Base-by-base conservation (phyloP, 2,329 filamentous ascomycete genomes). In the Arthrobotrys pseudoclavata region DNA sequence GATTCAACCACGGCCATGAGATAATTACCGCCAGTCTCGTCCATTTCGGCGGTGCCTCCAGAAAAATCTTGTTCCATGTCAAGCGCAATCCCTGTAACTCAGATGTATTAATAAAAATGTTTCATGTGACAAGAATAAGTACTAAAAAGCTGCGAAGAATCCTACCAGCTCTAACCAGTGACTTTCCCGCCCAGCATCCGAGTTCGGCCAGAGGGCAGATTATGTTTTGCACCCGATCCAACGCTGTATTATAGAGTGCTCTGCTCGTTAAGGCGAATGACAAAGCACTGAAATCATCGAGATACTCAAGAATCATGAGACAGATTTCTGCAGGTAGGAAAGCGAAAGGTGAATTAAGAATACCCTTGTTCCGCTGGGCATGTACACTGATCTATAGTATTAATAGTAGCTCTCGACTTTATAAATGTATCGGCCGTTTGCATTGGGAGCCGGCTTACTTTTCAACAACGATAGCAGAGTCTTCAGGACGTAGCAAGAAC, bases 171-270 rank as follows among this genome's bases (percentile, higher is more conserved):
- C 62, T 67, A 24, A 67, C 52, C 24, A 74, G 7, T 2, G 50
- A 20, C 45, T 61, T 74, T 10, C 69, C 69, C 4, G 69, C 61
- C 69, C 69, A 74, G 29, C 61, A 67, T 40, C 69, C 69, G 20
- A 74, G 40, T 4, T 74, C 69, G n/a, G 50, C 26, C 7, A 74
- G 20, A 6, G 69, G 69, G 26, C 69, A 74, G 9, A 74, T 60
- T 1, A 74, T 74, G 22, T 67, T 62, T 52, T 74, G 69, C 15
- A 74, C 4, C 7, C 42, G 48, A 6, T 40, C 40, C 0, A 20
- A 40, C 10, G 53, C 4, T 45, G 12, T 48, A 26, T 74, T 67
- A 24, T 66, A 74, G 15, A 74, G 1, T 0, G 13, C 6, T 15
- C 29, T 50, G 15, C 22, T 74, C 1, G 61, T 34, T 18, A 67